Evolutionary conservation across 805 yeast species (phyloP).

Genomic region (Priceomyces medius): DNA sequence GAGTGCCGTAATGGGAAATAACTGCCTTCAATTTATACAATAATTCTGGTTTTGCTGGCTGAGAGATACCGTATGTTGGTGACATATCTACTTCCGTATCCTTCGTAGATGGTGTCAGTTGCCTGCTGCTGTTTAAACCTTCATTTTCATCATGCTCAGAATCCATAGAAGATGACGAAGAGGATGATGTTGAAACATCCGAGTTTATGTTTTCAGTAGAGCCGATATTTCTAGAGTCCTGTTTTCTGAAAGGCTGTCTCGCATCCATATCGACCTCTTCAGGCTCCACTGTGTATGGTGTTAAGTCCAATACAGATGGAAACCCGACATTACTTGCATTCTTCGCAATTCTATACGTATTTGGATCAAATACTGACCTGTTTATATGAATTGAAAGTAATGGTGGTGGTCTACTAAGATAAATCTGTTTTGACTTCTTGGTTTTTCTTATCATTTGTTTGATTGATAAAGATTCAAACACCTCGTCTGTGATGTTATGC

Average conservation of each 20-base stretch:
- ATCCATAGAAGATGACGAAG: conserved; percentile 10
- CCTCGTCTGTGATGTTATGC: conserved; percentile 76
- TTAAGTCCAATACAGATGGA: conserved; percentile 65
- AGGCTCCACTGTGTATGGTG: conserved; percentile 67
- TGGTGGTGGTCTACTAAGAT: conserved; percentile 79
- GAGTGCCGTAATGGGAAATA: conserved; percentile 91
- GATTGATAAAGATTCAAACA: conserved; percentile 69
- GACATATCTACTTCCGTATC: conserved; percentile 6
- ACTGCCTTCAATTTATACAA: conserved; percentile 78
- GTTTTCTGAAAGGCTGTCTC: conserved; percentile 66
- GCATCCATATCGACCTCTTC: conserved; percentile 78
- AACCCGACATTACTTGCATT: conserved; percentile 81
- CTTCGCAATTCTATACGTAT: conserved; percentile 78
- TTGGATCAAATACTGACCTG: conserved; percentile 88
- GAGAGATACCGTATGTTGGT: conserved; percentile 10
- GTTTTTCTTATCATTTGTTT: conserved; percentile 72
- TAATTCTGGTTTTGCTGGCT: conserved; percentile 36
- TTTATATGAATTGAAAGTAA: conserved; percentile 83
- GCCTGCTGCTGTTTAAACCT: conserved; percentile 8
- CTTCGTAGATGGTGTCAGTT: conserved; percentile 9
- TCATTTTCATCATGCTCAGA: conserved; percentile 10
- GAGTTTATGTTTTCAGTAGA: background rate
- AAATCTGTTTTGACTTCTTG: conserved; percentile 79
- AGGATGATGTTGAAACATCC: background rate
- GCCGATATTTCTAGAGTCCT: conserved; percentile 35